These are phyloP conservation scores for Trametes villosa DNA, from an alignment of 768 basidiomycete genomes.

Conservation along the genomic window DNA sequence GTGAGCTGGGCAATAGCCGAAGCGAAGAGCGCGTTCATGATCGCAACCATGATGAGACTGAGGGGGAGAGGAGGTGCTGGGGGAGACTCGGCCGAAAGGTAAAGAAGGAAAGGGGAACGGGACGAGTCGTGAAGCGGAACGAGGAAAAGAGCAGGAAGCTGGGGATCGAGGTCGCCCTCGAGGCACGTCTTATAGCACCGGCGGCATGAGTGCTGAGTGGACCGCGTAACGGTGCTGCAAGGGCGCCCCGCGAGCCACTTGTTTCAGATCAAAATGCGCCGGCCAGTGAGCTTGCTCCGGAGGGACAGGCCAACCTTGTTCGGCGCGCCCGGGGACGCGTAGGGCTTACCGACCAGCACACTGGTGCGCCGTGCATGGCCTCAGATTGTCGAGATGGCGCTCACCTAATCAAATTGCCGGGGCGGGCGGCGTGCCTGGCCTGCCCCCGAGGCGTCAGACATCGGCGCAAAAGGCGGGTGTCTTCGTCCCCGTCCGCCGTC, in stretches of 20 bases:
- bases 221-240: too few relatives aligned
- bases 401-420: neutral
- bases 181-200: neutral
- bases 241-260: neutral
- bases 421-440: neutral
- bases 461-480: neutral
- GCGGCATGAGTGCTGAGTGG: neutral
- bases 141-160: constrained; percentile 13
- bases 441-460: too few relatives aligned
- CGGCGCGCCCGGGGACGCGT: neutral
- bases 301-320: neutral
- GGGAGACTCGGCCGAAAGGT: neutral
- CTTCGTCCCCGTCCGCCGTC: too few relatives aligned
- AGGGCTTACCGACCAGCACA: neutral
- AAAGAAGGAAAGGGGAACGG: neutral
- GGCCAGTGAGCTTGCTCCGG: neutral
- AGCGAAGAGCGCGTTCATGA: constrained; percentile 19
- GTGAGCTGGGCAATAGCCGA: constrained; percentile 13
- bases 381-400: neutral
- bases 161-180: neutral
- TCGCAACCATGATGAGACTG: constrained; percentile 22
- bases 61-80: neutral
- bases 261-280: neutral
- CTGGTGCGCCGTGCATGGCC: neutral
- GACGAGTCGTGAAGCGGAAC: too few relatives aligned